Evolutionary conservation across 306 rosid genomes (phyloP).

Genomic region (Hippophae tibetana): DNA sequence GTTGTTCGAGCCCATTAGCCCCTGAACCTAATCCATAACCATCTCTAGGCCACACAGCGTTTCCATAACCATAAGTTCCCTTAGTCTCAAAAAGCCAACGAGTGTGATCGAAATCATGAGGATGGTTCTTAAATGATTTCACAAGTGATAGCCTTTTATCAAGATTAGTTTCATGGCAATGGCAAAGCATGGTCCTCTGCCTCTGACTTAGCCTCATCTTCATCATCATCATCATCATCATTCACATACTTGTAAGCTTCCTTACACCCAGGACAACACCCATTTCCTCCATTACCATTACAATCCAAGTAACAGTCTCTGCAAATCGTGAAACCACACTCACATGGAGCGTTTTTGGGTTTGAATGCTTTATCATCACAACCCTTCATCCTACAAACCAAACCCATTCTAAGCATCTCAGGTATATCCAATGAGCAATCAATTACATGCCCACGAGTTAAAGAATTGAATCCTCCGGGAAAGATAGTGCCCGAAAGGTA

Average conservation of each 20-base stretch:
- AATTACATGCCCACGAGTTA: slow-evolving; percentile 63
- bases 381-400: slow-evolving; percentile 56
- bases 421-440: slow-evolving; percentile 34
- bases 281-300: slow-evolving; percentile 24
- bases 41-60: slow-evolving; percentile 85
- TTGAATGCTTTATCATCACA: slow-evolving; percentile 57
- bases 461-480: slow-evolving; percentile 69
- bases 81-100: slow-evolving; percentile 83
- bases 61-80: slow-evolving; percentile 84
- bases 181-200: slow-evolving; percentile 64
- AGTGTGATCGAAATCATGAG: slow-evolving; percentile 61
- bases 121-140: slow-evolving; percentile 65
- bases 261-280: slow-evolving; percentile 76
- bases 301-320: slow-evolving; percentile 63
- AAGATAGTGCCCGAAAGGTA: slow-evolving; percentile 67
- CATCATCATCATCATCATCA: slow-evolving; percentile 29
- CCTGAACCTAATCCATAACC: slow-evolving; percentile 47
- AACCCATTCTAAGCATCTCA: slow-evolving; percentile 20
- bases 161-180: slow-evolving; percentile 53
- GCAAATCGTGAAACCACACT: slow-evolving; percentile 70
- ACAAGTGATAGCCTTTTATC: slow-evolving; percentile 72
- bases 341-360: slow-evolving; percentile 36
- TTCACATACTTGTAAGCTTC: slow-evolving; percentile 35
- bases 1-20: slow-evolving; percentile 54
- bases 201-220: slow-evolving; percentile 33